phyloP scores from a whole-genome alignment of 768 basidiomycete genomes.

The Cytidiella melzeri region DNA sequence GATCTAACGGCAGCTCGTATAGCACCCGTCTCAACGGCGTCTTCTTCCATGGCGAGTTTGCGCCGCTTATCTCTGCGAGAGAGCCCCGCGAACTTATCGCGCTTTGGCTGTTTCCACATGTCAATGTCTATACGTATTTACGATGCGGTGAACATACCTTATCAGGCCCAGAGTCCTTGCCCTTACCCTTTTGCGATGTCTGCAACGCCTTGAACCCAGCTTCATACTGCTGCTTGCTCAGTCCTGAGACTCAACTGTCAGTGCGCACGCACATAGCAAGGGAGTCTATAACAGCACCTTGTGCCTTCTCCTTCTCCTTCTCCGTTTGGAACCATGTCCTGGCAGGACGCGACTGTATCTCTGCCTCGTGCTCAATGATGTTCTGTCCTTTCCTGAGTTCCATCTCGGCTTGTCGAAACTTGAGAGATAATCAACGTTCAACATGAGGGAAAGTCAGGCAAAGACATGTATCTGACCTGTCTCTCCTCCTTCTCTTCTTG shows the following conservation, averaged over 20 bases:
- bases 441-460: constrained; percentile 9
- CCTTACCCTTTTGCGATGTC: constrained; percentile 30
- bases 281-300: constrained; percentile 57
- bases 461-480: constrained; percentile 41
- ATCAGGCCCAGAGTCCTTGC: constrained; percentile 23
- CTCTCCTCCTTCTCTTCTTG: constrained; percentile 96
- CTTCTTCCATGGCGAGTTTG: constrained; percentile 78
- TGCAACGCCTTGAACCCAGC: constrained; percentile 34
- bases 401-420: constrained; percentile 93
- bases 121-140: no score
- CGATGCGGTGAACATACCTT: constrained; percentile 19
- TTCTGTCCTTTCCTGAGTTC: constrained; percentile 93
- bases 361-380: constrained; percentile 86
- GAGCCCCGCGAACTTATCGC: constrained; percentile 75
- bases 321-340: constrained; percentile 97
- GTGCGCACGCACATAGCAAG: no score
- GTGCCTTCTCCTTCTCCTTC: constrained; percentile 75
- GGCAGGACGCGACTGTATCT: constrained; percentile 90
- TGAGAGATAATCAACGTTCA: constrained; percentile 11
- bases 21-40: constrained; percentile 46
- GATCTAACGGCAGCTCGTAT: constrained; percentile 75
- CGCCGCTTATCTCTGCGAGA: constrained; percentile 84
- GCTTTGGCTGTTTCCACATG: constrained; percentile 50
- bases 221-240: constrained; percentile 75
- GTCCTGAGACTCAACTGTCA: constrained; percentile 37